Conservation (phyloP, 345 rosid species). For the Populus alba region DNA sequence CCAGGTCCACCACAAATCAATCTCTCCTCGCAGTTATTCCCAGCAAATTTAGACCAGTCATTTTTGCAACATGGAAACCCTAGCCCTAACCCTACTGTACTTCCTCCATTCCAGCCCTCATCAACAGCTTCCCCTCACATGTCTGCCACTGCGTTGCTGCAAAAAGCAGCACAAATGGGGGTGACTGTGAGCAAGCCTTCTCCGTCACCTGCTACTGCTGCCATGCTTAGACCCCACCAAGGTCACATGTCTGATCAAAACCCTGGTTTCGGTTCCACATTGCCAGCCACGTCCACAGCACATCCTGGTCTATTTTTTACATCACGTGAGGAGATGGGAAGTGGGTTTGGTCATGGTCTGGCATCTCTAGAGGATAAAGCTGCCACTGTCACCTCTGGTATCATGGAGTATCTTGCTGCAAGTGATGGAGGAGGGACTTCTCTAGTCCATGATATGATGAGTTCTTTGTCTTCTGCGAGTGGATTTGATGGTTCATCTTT, state of each 20-base stretch:
- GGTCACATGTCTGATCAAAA: slow-evolving; percentile 20
- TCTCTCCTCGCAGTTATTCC: slow-evolving; percentile 22
- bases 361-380: slow-evolving; percentile 41
- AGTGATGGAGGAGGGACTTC: slow-evolving; percentile 18
- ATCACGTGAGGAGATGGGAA: slow-evolving; percentile 37
- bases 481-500: slow-evolving; percentile 27
- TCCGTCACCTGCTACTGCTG: slow-evolving; percentile 3
- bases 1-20: slow-evolving; percentile 5
- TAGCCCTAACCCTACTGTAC: slow-evolving; percentile 27
- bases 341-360: slow-evolving; percentile 26
- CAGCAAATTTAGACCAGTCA: slow-evolving; percentile 18
- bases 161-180: slow-evolving; percentile 48
- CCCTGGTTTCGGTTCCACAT: slow-evolving; percentile 14
- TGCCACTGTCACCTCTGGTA: slow-evolving; percentile 21
- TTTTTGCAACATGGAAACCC: slow-evolving; percentile 23
- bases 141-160: slow-evolving; percentile 50
- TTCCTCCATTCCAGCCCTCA: slow-evolving; percentile 19
- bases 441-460: slow-evolving; percentile 31
- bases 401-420: slow-evolving; percentile 20
- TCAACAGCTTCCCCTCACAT: slow-evolving; percentile 28
- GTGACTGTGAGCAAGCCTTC: slow-evolving; percentile 32
- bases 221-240: slow-evolving; percentile 30
- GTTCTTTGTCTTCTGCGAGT: slow-evolving; percentile 14
- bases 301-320: slow-evolving; percentile 26
- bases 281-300: slow-evolving; percentile 16